A percentile compares a stretch with the other conserved stretches of the same genome.
Evolutionary conservation across 176 grass and related monocot species (phyloP).

Genomic region (Tillandsia leiboldiana): DNA sequence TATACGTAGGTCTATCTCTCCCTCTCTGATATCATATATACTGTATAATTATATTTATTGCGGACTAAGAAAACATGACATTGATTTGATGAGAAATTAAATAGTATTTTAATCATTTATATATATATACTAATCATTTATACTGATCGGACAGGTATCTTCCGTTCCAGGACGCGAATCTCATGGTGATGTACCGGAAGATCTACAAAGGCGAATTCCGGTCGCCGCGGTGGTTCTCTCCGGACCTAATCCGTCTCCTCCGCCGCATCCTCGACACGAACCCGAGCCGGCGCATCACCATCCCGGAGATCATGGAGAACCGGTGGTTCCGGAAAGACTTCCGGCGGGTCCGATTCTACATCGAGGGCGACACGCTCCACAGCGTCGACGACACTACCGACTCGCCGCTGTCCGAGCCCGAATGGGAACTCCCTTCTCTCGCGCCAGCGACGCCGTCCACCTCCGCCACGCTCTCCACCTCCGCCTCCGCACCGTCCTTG

Average conservation of each 20-base stretch:
- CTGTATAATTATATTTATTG: too few relatives aligned
- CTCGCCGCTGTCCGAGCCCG: constrained; percentile 4
- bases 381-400: constrained; percentile 16
- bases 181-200: constrained; percentile 26
- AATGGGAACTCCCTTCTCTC: constrained; percentile 4
- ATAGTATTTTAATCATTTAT: too few relatives aligned
- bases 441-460: background rate
- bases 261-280: constrained; percentile 29
- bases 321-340: constrained; percentile 50
- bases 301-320: constrained; percentile 38
- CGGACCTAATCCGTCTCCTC: constrained; percentile 21
- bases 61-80: too few relatives aligned
- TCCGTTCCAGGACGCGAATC: constrained; percentile 26
- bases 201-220: constrained; percentile 32
- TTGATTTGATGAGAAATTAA: too few relatives aligned
- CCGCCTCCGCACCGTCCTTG: constrained; percentile 32
- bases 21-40: too few relatives aligned
- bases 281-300: constrained; percentile 27
- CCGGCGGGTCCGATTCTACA: constrained; percentile 39
- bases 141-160: constrained; percentile 6
- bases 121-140: too few relatives aligned
- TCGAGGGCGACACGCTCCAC: constrained; percentile 38
- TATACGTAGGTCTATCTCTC: background rate
- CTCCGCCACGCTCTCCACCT: constrained; percentile 20
- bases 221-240: constrained; percentile 31